These are phyloP conservation scores for Apiotrichum laibachii DNA, from an alignment of 1,284 basidiomycete species.

Conservation along the genomic window DNA sequence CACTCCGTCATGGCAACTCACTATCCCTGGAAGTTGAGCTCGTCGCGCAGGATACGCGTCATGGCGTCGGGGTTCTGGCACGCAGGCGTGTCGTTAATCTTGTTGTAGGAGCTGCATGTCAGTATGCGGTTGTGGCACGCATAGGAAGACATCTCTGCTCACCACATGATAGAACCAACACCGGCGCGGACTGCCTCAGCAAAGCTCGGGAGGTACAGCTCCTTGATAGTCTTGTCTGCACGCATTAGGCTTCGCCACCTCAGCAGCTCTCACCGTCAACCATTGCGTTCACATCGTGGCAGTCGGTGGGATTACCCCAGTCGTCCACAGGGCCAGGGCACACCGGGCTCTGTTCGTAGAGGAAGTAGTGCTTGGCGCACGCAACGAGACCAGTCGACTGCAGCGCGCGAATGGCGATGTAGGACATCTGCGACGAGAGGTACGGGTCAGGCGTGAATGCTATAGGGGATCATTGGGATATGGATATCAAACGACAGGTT, in stretches of 20 bases:
- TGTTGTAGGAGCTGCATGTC: conserved; percentile 55
- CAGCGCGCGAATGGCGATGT: conserved; percentile 46
- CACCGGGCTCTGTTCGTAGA: conserved; percentile 51
- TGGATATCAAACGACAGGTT: no score
- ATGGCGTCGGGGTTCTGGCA: conserved; percentile 73
- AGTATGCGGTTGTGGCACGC: background rate
- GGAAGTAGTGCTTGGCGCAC: conserved; percentile 50
- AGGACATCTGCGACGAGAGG: conserved; percentile 47
- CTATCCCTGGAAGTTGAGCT: conserved; percentile 59
- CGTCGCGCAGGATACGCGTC: conserved; percentile 73
- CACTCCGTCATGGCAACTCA: conserved; percentile 31
- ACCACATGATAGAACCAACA: conserved; percentile 52
- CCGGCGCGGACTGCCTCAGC: conserved; percentile 54
- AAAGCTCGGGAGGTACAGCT: conserved; percentile 53
- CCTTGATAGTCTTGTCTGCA: conserved; percentile 50
- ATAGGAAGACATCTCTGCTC: background rate
- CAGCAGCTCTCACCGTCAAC: conserved; percentile 35
- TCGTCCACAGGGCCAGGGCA: conserved; percentile 34
- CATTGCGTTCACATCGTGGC: conserved; percentile 31
- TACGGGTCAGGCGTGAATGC: conserved; percentile 52
- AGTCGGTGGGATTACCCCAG: conserved; percentile 33
- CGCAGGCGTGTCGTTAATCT: conserved; percentile 72
- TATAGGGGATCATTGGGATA: conserved; percentile 3
- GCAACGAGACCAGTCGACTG: conserved; percentile 50
- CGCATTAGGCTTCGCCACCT: background rate